These are phyloP conservation scores for Aspergillus cavernicola DNA, from an alignment of 495 filamentous ascomycete genomes.

Conservation along the genomic window DNA sequence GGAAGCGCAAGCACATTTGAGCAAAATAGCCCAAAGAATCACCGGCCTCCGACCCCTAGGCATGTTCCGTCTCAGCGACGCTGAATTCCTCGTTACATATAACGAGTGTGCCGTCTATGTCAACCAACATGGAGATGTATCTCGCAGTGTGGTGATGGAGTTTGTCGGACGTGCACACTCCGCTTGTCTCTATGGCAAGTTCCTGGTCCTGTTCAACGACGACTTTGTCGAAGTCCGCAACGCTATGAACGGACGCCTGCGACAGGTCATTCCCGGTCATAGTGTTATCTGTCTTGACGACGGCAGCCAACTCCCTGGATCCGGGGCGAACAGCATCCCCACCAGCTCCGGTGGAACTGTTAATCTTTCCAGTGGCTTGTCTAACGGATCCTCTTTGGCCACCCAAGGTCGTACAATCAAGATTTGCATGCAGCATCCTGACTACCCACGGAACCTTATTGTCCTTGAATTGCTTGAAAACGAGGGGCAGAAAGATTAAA, in stretches of 20 bases:
- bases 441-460: conserved; percentile 74
- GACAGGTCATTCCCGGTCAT: conserved; percentile 89
- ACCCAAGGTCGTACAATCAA: conserved; percentile 64
- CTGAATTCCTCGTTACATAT: conserved; percentile 91
- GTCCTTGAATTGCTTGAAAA: conserved; percentile 92
- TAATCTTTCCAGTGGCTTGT: conserved; percentile 25
- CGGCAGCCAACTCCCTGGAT: conserved; percentile 53
- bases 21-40: conserved; percentile 76
- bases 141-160: conserved; percentile 89
- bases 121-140: conserved; percentile 96
- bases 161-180: conserved; percentile 88
- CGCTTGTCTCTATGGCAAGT: conserved; percentile 75
- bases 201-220: conserved; percentile 75
- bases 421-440: conserved; percentile 92
- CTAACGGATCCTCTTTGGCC: conserved; percentile 29
- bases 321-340: conserved; percentile 29
- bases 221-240: conserved; percentile 97
- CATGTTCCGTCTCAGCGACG: conserved; percentile 93
- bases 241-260: conserved; percentile 87
- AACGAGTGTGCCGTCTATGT: conserved; percentile 95
- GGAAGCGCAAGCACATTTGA: conserved; percentile 60
- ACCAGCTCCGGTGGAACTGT: conserved; percentile 25
- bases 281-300: conserved; percentile 88
- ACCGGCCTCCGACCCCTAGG: conserved; percentile 78
- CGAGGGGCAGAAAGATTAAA: conserved; percentile 77